phyloP scores from a whole-genome alignment of 164 flowering plant genomes.

The Tinospora cordifolia region DNA sequence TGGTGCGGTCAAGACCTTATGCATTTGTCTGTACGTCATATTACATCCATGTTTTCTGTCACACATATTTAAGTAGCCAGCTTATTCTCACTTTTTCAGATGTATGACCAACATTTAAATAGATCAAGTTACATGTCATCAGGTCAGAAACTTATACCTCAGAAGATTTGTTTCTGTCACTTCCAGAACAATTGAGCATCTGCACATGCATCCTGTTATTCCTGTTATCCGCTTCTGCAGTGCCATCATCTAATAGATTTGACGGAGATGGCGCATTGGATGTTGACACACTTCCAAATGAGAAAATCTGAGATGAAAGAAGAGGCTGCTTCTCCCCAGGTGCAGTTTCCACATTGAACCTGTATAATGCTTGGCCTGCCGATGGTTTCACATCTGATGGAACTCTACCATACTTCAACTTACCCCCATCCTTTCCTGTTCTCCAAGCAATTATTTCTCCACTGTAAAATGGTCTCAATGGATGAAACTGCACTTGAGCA shows the following conservation, averaged over 20 bases:
- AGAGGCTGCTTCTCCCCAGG: slow-evolving; percentile 50
- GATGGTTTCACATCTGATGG: slow-evolving; percentile 82
- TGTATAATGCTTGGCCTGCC: slow-evolving; percentile 87
- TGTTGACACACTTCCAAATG: slow-evolving; percentile 57
- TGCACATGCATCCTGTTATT: slow-evolving; percentile 20
- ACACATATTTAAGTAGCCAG: not conserved
- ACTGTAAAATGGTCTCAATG: slow-evolving; percentile 78
- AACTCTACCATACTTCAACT: slow-evolving; percentile 86
- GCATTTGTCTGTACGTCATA: not conserved
- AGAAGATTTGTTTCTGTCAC: slow-evolving; percentile 24
- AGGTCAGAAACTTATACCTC: slow-evolving; percentile 75
- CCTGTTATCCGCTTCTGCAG: slow-evolving; percentile 18
- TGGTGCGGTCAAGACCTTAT: not conserved
- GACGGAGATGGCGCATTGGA: slow-evolving; percentile 36
- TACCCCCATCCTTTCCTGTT: slow-evolving; percentile 62
- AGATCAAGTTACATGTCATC: not conserved
- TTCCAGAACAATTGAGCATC: slow-evolving; percentile 23
- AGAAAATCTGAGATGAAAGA: slow-evolving; percentile 84
- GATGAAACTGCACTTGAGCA: slow-evolving; percentile 80
- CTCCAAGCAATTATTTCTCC: slow-evolving; percentile 98
- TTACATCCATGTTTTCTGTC: not conserved
- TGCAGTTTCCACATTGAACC: slow-evolving; percentile 70
- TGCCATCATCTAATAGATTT: slow-evolving; percentile 20
- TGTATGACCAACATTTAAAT: not conserved
- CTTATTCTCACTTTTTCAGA: not conserved